Evolutionary conservation across 2,329 filamentous ascomycete genomes (phyloP), one percentile per base, ranked within the genome.

Genomic region (Tricladium varicosporioides): DNA sequence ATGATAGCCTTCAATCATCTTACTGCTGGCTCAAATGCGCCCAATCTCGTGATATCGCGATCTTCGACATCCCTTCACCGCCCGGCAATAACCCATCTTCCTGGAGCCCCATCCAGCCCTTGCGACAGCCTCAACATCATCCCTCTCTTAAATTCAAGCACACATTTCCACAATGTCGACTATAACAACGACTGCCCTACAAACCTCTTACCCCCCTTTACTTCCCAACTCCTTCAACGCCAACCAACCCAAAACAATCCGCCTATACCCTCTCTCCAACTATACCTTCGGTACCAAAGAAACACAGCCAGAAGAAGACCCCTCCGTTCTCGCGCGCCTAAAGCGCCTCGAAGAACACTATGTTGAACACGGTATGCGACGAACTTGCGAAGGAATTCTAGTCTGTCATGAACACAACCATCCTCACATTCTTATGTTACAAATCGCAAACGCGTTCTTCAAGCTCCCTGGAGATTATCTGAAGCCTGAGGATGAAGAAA

Each of bases 361-460:
- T 73, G 80, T 84, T 31, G 81, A 87, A 62, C 86, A 97, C 79
- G 94, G 94, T 70, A 99, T 99, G 94, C 88, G 94, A 57, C 87
- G 94, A 55, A 97, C 94, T 15, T 97, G 93, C 74, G 94, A 99
- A 77, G 94, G 92, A 67, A 91, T 99, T 67, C 83, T 99, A 48
- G 91, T 99, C 65, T 99, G 94, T 77, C 94, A 99, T 74, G 94
- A 99, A 76, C 93, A 97, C 80, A 97, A 97, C 76, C 94, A 97
- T 74, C 94, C 94, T 13, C 94, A 99, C 74, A 96, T 99, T 63
- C 79, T 99, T 65, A 97, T 99, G 94, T 82, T 99, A 62, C 94
- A 99, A 80, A 99, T 99, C 69, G 94, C 94, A 53, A 99, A 99
- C 74, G 93, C 94, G 19, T 99, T 99, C 78, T 99, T 99, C 80